Evolutionary conservation across 306 rosid species (phyloP).

Genomic region (Trifolium dubium): DNA sequence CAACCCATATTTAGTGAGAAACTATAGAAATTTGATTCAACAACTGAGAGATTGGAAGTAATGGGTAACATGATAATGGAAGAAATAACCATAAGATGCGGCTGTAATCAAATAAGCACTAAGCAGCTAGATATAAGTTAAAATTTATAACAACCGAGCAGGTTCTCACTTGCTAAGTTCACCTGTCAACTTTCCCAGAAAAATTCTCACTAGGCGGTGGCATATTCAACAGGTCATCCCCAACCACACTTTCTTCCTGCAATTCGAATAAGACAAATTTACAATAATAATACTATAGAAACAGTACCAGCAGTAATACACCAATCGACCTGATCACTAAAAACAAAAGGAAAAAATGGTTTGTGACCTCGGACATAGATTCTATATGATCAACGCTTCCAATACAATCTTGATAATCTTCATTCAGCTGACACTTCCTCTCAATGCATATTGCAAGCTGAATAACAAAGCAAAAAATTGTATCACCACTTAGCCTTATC

Average conservation of each 20-base stretch:
- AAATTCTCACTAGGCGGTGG: slow-evolving; percentile 58
- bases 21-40: slow-evolving; percentile 6
- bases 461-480: slow-evolving; percentile 42
- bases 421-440: slow-evolving; percentile 65
- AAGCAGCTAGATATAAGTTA: slow-evolving; percentile 27
- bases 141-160: slow-evolving; percentile 48
- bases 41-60: slow-evolving; percentile 9
- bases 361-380: slow-evolving; percentile 60
- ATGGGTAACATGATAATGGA: slow-evolving; percentile 25
- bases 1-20: background rate
- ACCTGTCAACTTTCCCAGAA: slow-evolving; percentile 92
- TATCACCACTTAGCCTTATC: slow-evolving; percentile 34
- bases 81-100: slow-evolving; percentile 22
- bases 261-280: slow-evolving; percentile 39
- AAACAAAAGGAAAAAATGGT: slow-evolving; percentile 28
- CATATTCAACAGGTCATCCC: slow-evolving; percentile 52
- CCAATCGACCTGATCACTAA: slow-evolving; percentile 30
- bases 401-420: slow-evolving; percentile 90
- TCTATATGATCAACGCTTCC: slow-evolving; percentile 74
- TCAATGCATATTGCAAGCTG: slow-evolving; percentile 96
- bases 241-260: slow-evolving; percentile 73
- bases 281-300: slow-evolving; percentile 29
- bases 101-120: slow-evolving; percentile 11
- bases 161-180: slow-evolving; percentile 96
- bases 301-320: background rate